Base-by-base conservation (phyloP, 1,139 yeast genomes). In the Blastobotrys elegans region DNA sequence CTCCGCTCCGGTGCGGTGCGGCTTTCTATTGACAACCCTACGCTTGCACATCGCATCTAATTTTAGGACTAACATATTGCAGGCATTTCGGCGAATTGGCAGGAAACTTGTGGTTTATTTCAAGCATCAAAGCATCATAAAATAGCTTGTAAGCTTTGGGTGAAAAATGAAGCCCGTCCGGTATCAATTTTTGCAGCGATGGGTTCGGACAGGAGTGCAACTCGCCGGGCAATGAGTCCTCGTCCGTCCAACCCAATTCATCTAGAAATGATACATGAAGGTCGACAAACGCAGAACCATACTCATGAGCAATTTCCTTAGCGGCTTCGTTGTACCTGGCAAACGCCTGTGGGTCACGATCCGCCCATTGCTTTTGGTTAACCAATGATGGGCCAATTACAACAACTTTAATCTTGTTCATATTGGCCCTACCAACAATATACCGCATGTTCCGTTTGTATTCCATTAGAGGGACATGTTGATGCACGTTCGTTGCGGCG, bases 101-200 rank as follows among this genome's bases (percentile, higher is more conserved):
- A 24, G 27, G 27, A 24, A 24, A 10, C 10, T 24, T 24, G 4
- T 8, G 20, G 13, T 24, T 27, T 5, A 38, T 38, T 11, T 26
- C 42, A 18, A 61, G 51, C 35, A 65, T 54, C 13, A 80, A 45
- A 14, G 62, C 67, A 1, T 69, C 65, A 54, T 63, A 77, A 53
- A 80, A 62, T 2, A 84, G 51, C 48, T 65, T 64, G 61, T 85
- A 84, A 0, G 82, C 87, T n/a, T 65, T 61, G 0, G 82, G 79
- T 1, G 77, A 72, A 60, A 74, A 82, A 61, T 87, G 96, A 34
- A 87, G 66, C 0, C 95, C 95, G 58, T 84, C 92, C 10, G 57
- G 51, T 11, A 75, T 55, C 17, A 71, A 52, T 10, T 31, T 14
- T 2, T 60, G 62, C 13, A 53, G 22, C 4, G 16, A 7, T 5